Evolutionary conservation across 2,329 filamentous ascomycete genomes (phyloP).

Genomic region (Fusarium tanahbumbuense): DNA sequence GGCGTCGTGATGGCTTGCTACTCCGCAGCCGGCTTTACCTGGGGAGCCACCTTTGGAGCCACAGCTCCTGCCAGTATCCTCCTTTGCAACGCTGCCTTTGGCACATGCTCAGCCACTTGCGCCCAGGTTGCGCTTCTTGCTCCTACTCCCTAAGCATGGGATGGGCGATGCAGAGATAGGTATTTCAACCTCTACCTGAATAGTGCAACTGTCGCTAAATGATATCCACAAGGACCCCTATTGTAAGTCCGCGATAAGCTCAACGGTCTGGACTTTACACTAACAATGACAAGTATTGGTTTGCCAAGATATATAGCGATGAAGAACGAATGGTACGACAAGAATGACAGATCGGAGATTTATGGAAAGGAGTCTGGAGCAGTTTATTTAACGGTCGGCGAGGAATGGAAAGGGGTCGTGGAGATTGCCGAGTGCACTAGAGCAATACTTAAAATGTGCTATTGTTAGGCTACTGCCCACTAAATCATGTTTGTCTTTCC

Average conservation of each 20-base stretch:
- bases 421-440: background rate
- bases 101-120: conserved; percentile 1
- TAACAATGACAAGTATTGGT: background rate
- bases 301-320: background rate
- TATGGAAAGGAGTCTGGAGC: background rate
- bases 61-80: background rate
- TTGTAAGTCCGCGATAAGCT: background rate
- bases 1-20: conserved; percentile 13
- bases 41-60: conserved; percentile 1
- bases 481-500: background rate
- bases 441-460: background rate
- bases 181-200: background rate
- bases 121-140: conserved; percentile 1
- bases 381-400: background rate
- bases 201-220: background rate
- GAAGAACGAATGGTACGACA: background rate
- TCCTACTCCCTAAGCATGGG: background rate
- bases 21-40: background rate
- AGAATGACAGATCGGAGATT: background rate
- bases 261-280: background rate
- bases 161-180: background rate
- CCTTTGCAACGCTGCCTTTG: conserved; percentile 1
- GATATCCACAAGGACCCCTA: background rate
- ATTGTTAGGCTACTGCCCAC: background rate
- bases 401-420: background rate